Conservation (phyloP, 1,284 basidiomycete species). For the Heimioporus retisporus region DNA sequence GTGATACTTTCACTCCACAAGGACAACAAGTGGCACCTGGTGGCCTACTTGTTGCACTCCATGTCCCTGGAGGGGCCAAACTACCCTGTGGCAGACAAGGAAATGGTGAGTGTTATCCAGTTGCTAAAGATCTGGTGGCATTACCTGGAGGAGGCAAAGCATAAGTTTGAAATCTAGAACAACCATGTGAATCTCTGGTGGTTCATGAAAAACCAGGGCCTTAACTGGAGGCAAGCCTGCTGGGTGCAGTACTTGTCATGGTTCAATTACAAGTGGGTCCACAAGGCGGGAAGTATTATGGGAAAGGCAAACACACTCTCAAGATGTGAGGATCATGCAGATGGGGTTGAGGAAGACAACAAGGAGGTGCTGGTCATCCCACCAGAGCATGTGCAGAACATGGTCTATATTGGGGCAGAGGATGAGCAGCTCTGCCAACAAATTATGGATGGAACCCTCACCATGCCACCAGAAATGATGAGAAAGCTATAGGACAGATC, state of each 20-base stretch:
- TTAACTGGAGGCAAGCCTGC: neutral
- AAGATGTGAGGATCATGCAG: no score
- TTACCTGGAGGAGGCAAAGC: neutral
- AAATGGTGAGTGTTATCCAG: constrained; percentile 2
- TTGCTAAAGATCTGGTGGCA: neutral
- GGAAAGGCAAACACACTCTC: neutral
- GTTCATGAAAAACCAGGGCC: neutral
- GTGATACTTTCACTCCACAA: no score
- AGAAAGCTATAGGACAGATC: no score
- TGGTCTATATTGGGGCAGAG: no score
- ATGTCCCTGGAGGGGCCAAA: neutral
- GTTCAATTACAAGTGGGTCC: neutral
- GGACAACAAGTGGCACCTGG: neutral
- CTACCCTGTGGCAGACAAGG: neutral
- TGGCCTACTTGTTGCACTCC: neutral
- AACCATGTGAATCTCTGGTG: neutral
- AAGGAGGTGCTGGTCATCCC: no score
- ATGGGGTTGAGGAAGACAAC: no score
- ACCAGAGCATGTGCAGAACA: no score
- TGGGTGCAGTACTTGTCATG: neutral
- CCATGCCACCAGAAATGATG: no score
- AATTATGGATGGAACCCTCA: no score
- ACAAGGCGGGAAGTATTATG: neutral
- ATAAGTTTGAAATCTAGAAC: neutral
- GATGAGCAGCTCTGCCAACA: no score